Conservation (phyloP, 768 basidiomycete species). For the Cystobasidium tubakii region DNA sequence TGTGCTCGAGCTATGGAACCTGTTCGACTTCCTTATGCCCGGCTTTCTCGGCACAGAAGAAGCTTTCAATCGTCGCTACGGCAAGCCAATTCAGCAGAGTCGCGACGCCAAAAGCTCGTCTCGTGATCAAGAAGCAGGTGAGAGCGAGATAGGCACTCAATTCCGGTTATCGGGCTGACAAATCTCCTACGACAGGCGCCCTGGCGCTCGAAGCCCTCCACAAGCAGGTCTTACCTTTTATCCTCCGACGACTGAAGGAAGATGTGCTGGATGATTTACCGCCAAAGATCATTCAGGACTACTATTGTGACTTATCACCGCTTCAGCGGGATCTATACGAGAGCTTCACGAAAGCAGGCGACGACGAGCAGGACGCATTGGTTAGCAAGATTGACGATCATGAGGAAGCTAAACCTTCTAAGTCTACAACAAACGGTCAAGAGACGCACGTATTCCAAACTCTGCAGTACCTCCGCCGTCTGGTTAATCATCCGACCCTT, state of each 20-base stretch:
- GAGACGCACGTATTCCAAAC: conserved; percentile 88
- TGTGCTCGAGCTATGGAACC: conserved; percentile 92
- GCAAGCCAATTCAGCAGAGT: conserved; percentile 89
- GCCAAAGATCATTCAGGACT: conserved; percentile 99
- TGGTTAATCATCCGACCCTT: conserved; percentile 94
- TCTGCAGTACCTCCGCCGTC: conserved; percentile 88
- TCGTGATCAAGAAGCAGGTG: conserved; percentile 89
- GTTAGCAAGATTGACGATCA: conserved; percentile 52
- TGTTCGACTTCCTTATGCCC: conserved; percentile 99
- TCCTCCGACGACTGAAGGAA: conserved; percentile 91
- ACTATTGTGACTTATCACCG: conserved; percentile 94
- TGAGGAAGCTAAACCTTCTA: conserved; percentile 49
- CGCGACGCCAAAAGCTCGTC: conserved; percentile 78
- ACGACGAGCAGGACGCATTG: conserved; percentile 44
- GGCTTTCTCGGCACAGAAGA: conserved; percentile 94
- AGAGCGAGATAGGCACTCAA: conserved; percentile 48
- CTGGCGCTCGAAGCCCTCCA: conserved; percentile 90
- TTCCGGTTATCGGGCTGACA: not conserved
- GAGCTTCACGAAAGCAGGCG: conserved; percentile 62
- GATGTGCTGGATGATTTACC: conserved; percentile 92
- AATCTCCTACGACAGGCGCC: conserved; percentile 60
- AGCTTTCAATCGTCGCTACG: conserved; percentile 89
- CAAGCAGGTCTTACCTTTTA: conserved; percentile 97
- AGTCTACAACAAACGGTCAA: conserved; percentile 53
- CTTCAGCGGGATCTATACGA: conserved; percentile 91